These are phyloP conservation scores for Pseudozyma thailandica DNA, from an alignment of 1,284 basidiomycete genomes.

Conservation along the genomic window DNA sequence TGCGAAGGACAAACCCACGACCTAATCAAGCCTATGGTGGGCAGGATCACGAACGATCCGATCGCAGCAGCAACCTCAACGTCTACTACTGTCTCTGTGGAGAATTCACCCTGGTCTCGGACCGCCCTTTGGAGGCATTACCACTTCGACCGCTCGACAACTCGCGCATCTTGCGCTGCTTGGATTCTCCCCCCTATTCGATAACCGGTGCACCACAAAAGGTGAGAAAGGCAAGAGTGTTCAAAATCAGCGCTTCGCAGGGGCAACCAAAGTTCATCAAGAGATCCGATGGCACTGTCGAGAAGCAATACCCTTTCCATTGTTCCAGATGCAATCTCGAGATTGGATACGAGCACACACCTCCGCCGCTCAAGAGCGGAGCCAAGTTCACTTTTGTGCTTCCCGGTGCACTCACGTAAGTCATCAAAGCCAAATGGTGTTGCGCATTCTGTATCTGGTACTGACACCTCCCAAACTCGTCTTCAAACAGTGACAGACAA, in stretches of 20 bases:
- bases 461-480: too few relatives aligned
- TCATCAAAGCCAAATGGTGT: too few relatives aligned
- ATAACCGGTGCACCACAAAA: constrained; percentile 27
- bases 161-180: constrained; percentile 51
- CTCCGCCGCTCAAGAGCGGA: constrained; percentile 63
- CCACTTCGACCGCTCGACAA: constrained; percentile 57
- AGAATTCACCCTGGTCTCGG: constrained; percentile 62
- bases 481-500: constrained; percentile 31
- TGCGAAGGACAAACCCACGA: not conserved
- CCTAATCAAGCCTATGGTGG: too few relatives aligned
- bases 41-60: not conserved
- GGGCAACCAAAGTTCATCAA: constrained; percentile 40
- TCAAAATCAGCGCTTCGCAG: constrained; percentile 62
- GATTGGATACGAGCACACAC: constrained; percentile 62
- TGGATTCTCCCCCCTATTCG: constrained; percentile 47
- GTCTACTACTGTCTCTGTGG: constrained; percentile 66
- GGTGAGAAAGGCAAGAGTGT: constrained; percentile 42
- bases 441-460: too few relatives aligned
- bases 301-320: constrained; percentile 59
- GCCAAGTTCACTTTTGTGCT: constrained; percentile 61
- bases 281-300: constrained; percentile 45
- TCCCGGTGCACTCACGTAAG: constrained; percentile 59
- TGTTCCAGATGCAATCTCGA: constrained; percentile 60
- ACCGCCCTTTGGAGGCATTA: constrained; percentile 35
- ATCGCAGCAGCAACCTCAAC: constrained; percentile 18